Evolutionary conservation across 2,329 filamentous ascomycete genomes (phyloP), one percentile per base, ranked within the genome.

Genomic region (Trichoderma lentiforme): DNA sequence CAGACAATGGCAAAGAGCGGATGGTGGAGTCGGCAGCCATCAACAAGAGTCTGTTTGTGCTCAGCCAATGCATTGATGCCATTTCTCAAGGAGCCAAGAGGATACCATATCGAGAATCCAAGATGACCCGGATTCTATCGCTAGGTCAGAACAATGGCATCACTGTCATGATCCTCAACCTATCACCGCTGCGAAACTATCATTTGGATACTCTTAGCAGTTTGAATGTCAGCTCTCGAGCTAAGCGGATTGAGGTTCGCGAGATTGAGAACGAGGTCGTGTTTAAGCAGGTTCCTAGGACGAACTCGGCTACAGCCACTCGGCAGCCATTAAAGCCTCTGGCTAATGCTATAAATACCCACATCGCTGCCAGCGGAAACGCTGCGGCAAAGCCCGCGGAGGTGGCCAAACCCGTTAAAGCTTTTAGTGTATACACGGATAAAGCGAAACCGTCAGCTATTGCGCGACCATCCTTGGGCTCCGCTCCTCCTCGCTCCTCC

Each of bases 241-340:
- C 95, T 28, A 98, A 98, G 85, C 94, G 97, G 78, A 98, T 98
- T 76, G 95, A 98, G 81, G 92, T 97, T 12, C 91, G 94, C 65
- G 96, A 98, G 81, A 93, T 97, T 72, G 95, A 98, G 81, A 98
- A 98, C 78, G 94, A 98, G 78, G 92, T 97, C 4, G 91, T 97
- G 53, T 97, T 93, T 84, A 94, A 93, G 79, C 91, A 92, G 69
- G 87, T 89, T 70, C 89, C 91, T 32, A 87, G 89, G 71, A 84
- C 87, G n/a, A 82, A 78, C 76, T 79, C 82, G 12, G 79, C 77
- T 74, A 76, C 82, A 76, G 84, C 84, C 8, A 75, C 82, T 3
- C 88, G 95, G 18, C 94, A 97, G 79, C 94, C 95, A 11, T 82
- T 98, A 28, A 89, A 93, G 18, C 91, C 94, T 12, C 84, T 97